Percentiles rank a stretch among this genome's conserved stretches.
phyloP scores from a whole-genome alignment of 2,329 filamentous ascomycete species.

The Tolypocladium paradoxum region DNA sequence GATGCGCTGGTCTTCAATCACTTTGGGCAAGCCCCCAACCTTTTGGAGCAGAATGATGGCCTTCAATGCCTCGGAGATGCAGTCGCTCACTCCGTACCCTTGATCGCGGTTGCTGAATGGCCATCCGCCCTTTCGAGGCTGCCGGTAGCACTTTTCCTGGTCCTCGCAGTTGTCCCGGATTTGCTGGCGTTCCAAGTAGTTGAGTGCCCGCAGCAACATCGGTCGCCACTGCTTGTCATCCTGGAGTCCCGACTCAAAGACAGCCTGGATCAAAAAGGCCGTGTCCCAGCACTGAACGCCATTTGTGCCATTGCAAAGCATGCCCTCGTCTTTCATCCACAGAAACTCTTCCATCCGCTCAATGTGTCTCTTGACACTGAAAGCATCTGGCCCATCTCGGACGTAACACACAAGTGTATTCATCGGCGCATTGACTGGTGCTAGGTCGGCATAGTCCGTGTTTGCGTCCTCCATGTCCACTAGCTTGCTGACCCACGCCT shows the following conservation, averaged over 20 bases:
- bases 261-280: constrained; percentile 74
- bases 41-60: constrained; percentile 76
- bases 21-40: constrained; percentile 59
- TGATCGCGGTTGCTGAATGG: constrained; percentile 88
- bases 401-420: constrained; percentile 83
- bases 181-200: constrained; percentile 84
- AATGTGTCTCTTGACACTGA: constrained; percentile 62
- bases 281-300: constrained; percentile 99
- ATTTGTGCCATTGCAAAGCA: constrained; percentile 93
- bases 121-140: constrained; percentile 88
- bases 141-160: constrained; percentile 74
- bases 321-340: constrained; percentile 86
- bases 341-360: constrained; percentile 78
- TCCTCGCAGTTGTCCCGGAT: constrained; percentile 74
- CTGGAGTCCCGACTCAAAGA: constrained; percentile 70
- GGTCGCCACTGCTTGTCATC: constrained; percentile 65
- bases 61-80: constrained; percentile 84
- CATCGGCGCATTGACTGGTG: constrained; percentile 83
- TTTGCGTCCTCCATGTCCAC: constrained; percentile 90
- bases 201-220: constrained; percentile 73
- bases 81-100: constrained; percentile 93
- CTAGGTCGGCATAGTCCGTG: constrained; percentile 75
- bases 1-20: constrained; percentile 67
- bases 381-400: constrained; percentile 65
- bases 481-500: constrained; percentile 71